phyloP scores from a whole-genome alignment of 768 basidiomycete species.

The Leccinum incarnatum region DNA sequence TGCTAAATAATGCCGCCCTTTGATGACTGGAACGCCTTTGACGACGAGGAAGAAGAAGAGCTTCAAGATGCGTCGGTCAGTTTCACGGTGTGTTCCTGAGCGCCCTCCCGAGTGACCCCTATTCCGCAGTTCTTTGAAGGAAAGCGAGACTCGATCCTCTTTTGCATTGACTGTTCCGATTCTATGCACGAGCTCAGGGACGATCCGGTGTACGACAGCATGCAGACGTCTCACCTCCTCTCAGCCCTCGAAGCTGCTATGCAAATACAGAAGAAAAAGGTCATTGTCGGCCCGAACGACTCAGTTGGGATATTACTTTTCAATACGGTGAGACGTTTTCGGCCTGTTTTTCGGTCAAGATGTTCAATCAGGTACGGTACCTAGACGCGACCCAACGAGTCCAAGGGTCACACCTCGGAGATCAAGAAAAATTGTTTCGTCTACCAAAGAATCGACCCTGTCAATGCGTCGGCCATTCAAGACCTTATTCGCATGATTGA shows the following conservation, averaged over 20 bases:
- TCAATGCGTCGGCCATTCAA: slow-evolving; percentile 81
- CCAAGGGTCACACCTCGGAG: slow-evolving; percentile 45
- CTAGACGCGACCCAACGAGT: slow-evolving; percentile 28
- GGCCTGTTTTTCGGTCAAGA: neutral
- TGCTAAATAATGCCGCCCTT: slow-evolving; percentile 54
- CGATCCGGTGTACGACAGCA: slow-evolving; percentile 61
- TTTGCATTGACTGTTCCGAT: slow-evolving; percentile 90
- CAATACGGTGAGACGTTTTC: slow-evolving; percentile 69
- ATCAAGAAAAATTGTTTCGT: slow-evolving; percentile 70
- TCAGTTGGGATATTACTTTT: slow-evolving; percentile 88
- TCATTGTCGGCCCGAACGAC: slow-evolving; percentile 85
- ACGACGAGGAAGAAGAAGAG: slow-evolving; percentile 82
- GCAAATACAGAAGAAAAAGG: slow-evolving; percentile 87
- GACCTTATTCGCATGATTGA: slow-evolving; percentile 76
- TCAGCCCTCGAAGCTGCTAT: slow-evolving; percentile 79
- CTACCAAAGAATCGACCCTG: slow-evolving; percentile 71
- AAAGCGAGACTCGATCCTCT: slow-evolving; percentile 85
- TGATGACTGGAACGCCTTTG: slow-evolving; percentile 77
- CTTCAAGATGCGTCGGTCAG: slow-evolving; percentile 65
- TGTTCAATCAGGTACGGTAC: neutral
- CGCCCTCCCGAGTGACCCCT: slow-evolving; percentile 10
- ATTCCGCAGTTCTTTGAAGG: slow-evolving; percentile 59
- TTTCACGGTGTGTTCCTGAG: slow-evolving; percentile 11
- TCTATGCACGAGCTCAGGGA: slow-evolving; percentile 81
- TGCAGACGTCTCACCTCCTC: slow-evolving; percentile 72